Evolutionary conservation across 2,329 filamentous ascomycete genomes (phyloP), one percentile per base, ranked within the genome.

Genomic region (Sclerotinia spermophila): DNA sequence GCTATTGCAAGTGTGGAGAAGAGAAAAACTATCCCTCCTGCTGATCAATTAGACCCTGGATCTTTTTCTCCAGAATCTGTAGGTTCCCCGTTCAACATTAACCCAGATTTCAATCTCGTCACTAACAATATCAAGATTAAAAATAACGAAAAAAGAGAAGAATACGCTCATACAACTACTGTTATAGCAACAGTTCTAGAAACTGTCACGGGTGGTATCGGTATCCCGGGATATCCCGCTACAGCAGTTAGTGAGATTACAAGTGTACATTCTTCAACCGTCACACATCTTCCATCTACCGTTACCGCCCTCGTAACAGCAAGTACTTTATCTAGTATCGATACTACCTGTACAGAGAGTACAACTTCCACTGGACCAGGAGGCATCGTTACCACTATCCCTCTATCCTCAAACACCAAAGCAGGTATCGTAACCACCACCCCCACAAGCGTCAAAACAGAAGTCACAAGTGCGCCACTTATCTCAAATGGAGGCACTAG

Each of bases 111-210:
- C 5, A 11, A 33, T 33, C 38, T 30, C 6, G 10, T 44, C 21
- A n/a, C 42, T 60, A 13, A 68, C 21, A 35, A 3, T 1, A 8
- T 30, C 10, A 15, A 68, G 33, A 17, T 60, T 15, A 44, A 42
- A 4, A 35, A 48, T 5, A 60, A 68, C 24, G 30, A 68, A 0
- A 68, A 48, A 48, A 42, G 66, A 30, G 21, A 68, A 60, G 42
- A 48, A 27, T 60, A 68, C 24, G 42, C 45, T 3, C 62, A 65
- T 35, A 65, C 67, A 15, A n/a, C n/a, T 27, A 69, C 67, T 2
- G 13, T 61, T 11, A 55, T 62, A 35, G 44, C 17, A 8, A 64
- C 58, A n/a, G 42, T 69, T 11, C 21, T 64, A 21, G 44, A 69
- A 44, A 69, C 58, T 1, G 38, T 69, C 58, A 60, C 58, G 2